Evolutionary conservation across 2,329 filamentous ascomycete species (phyloP), one percentile per base, ranked within the genome.

Genomic region (Botrytis fabae): DNA sequence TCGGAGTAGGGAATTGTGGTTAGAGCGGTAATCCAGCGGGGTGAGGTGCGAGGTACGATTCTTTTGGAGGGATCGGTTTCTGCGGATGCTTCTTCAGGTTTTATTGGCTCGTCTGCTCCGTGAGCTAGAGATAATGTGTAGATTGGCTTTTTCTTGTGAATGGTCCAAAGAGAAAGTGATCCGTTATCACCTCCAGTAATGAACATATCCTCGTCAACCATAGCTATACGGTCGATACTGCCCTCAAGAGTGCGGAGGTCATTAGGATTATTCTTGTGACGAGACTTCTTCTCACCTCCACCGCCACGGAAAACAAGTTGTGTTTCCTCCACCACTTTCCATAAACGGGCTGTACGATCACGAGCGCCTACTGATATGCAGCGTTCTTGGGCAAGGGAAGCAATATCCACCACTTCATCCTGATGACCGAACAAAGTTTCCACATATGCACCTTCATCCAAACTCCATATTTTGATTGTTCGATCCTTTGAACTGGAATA

Each of bases 371-470:
- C 96, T 75, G 92, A 96, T 74, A 98, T 87, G 81, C 96, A 98
- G 66, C 94, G 91, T 82, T 98, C 96, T 78, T 94, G 90, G 2
- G 92, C 91, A 75, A 97, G 87, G 35, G 93, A 92, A 76, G 93
- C 92, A 71, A 99, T 89, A 79, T 94, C 93, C 54, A 95, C 87
- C 8, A 98, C 92, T 76, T 93, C 88, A 81, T 98, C 95, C 81
- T 98, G 95, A 83, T 99, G 96, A 62, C 96, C 96, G 80, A 98
- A 98, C 0, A 99, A 86, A 0, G 95, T 98, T 82, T 99, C 96
- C 44, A 98, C 89, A 80, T 98, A 99, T 63, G 95, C 94, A 75
- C 97, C 87, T 81, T 97, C 94, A 78, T 97, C 92, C 61, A 98
- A 85, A 77, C 92, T 95, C 94, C 95, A 99, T 46, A 97, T 92